Conservation (phyloP, 1,284 basidiomycete species). For the Hemileia vastatrix region DNA sequence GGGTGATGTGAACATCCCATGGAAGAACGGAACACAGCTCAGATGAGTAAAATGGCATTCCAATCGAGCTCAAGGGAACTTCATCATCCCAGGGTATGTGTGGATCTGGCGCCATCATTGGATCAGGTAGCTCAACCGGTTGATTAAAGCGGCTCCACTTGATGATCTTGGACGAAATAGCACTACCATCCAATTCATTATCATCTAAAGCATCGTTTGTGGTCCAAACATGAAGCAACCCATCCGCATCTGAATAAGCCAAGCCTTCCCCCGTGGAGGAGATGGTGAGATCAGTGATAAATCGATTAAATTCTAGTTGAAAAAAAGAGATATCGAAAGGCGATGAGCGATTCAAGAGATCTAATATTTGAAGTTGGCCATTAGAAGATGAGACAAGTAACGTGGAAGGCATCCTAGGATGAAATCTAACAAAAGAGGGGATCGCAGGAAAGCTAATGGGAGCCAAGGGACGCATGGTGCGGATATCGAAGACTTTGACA, state of each 20-base stretch:
- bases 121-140: conserved; percentile 71
- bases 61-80: conserved; percentile 79
- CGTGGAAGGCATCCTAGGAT: conserved; percentile 69
- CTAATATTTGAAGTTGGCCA: conserved; percentile 81
- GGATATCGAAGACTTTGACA: conserved; percentile 83
- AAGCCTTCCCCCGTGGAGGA: conserved; percentile 80
- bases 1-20: conserved; percentile 47
- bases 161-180: conserved; percentile 54
- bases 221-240: conserved; percentile 73
- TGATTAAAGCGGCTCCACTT: conserved; percentile 75
- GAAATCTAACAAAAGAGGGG: conserved; percentile 72
- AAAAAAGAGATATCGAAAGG: not conserved
- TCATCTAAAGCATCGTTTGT: conserved; percentile 58
- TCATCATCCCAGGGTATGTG: conserved; percentile 68
- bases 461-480: conserved; percentile 65
- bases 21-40: conserved; percentile 68
- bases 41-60: conserved; percentile 74
- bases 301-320: conserved; percentile 54
- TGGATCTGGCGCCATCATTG: conserved; percentile 55
- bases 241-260: conserved; percentile 83
- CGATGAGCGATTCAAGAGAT: conserved; percentile 57
- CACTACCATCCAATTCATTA: conserved; percentile 32
- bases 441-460: conserved; percentile 80
- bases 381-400: conserved; percentile 71
- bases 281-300: conserved; percentile 68